Evolutionary conservation across 2,329 filamentous ascomycete genomes (phyloP).

Genomic region (Xylariaceae sp.): DNA sequence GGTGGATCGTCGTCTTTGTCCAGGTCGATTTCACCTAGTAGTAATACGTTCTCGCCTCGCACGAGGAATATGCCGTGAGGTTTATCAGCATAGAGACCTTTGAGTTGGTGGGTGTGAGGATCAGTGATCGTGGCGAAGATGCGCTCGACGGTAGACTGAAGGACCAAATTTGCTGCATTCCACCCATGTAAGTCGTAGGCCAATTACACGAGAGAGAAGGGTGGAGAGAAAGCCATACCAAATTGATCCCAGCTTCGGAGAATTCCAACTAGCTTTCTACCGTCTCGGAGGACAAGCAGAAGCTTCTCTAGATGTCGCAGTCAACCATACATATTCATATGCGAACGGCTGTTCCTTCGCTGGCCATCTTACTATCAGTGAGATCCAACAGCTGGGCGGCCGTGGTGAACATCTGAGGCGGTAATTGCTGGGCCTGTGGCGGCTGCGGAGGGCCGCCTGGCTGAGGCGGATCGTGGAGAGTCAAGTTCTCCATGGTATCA

Average conservation of each 20-base stretch:
- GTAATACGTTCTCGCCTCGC: slow-evolving; percentile 93
- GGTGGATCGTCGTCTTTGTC: slow-evolving; percentile 93
- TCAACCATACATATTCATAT: slow-evolving; percentile 30
- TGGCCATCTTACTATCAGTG: slow-evolving; percentile 81
- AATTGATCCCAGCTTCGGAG: slow-evolving; percentile 98
- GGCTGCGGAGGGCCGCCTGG: slow-evolving; percentile 26
- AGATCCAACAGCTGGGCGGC: slow-evolving; percentile 94
- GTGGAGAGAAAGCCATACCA: slow-evolving; percentile 59
- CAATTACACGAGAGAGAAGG: background rate
- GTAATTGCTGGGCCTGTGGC: slow-evolving; percentile 67
- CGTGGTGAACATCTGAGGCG: slow-evolving; percentile 98
- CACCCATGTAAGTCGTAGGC: slow-evolving; percentile 1
- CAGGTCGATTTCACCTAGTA: slow-evolving; percentile 94
- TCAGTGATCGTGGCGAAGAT: slow-evolving; percentile 64
- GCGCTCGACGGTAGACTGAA: slow-evolving; percentile 90
- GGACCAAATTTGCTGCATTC: slow-evolving; percentile 82
- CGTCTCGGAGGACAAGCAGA: slow-evolving; percentile 87
- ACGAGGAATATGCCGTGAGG: slow-evolving; percentile 88
- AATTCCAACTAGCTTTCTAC: slow-evolving; percentile 90
- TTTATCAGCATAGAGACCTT: slow-evolving; percentile 79
- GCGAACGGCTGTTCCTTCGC: slow-evolving; percentile 4
- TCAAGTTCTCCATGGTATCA: slow-evolving; percentile 60
- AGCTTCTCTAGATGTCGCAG: slow-evolving; percentile 77
- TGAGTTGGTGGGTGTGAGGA: slow-evolving; percentile 42
- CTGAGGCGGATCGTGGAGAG: slow-evolving; percentile 52